Conservation (phyloP, 2,329 filamentous ascomycete species). For the Fusarium nelsonii region DNA sequence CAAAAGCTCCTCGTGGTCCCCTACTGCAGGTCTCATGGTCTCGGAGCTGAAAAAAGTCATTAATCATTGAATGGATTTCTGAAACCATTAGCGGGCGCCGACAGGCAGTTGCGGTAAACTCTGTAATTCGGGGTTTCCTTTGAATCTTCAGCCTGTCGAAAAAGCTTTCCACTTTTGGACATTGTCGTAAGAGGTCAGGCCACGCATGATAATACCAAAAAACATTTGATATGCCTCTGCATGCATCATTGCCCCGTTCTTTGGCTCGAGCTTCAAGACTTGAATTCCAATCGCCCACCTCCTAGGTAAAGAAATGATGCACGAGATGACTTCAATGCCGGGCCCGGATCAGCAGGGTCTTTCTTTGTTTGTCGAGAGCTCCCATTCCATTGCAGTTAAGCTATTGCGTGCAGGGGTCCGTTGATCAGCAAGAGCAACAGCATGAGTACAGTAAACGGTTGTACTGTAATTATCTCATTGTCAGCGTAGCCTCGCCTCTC, state of each 20-base stretch:
- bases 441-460: conserved; percentile 19
- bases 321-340: conserved; percentile 41
- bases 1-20: conserved; percentile 27
- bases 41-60: conserved; percentile 15
- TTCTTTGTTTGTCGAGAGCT: conserved; percentile 25
- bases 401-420: conserved; percentile 5
- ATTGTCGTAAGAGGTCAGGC: conserved; percentile 24
- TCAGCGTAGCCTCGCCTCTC: conserved; percentile 29
- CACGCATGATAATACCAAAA: conserved; percentile 14
- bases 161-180: conserved; percentile 6
- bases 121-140: neutral
- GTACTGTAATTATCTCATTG: conserved; percentile 36
- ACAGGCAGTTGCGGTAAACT: conserved; percentile 6
- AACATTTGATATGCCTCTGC: neutral
- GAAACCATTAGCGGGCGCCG: neutral
- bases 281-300: conserved; percentile 23
- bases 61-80: conserved; percentile 10
- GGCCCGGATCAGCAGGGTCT: conserved; percentile 47
- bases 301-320: conserved; percentile 23
- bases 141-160: neutral
- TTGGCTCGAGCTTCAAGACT: conserved; percentile 23
- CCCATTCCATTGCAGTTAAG: conserved; percentile 26
- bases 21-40: conserved; percentile 33
- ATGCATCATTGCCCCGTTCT: conserved; percentile 37
- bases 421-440: conserved; percentile 22